A percentile compares a stretch with the other conserved stretches of the same genome.
Evolutionary conservation across 1,284 basidiomycete genomes (phyloP).

Genomic region (Trametes versicolor): DNA sequence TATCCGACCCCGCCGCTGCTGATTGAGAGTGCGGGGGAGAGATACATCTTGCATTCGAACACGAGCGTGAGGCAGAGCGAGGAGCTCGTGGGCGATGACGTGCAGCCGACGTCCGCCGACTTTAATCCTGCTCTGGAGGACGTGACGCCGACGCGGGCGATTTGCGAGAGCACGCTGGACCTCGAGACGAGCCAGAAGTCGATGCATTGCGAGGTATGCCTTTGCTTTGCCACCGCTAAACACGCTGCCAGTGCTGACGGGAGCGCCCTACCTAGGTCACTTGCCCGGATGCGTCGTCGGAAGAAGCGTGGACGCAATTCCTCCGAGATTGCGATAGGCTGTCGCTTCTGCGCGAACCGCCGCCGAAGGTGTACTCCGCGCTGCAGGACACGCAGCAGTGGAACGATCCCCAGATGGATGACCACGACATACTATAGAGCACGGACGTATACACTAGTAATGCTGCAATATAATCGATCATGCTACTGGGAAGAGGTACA

Average conservation of each 20-base stretch:
- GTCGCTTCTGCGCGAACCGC: slow-evolving; percentile 43
- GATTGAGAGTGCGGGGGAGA: slow-evolving; percentile 50
- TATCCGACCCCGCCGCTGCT: slow-evolving; percentile 64
- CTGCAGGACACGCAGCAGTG: not conserved
- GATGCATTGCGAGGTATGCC: slow-evolving; percentile 62
- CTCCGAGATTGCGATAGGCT: slow-evolving; percentile 61
- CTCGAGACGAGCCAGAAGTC: slow-evolving; percentile 63
- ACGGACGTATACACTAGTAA: slow-evolving; percentile 25
- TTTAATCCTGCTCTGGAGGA: slow-evolving; percentile 1
- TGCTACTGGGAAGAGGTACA: slow-evolving; percentile 24
- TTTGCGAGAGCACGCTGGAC: slow-evolving; percentile 53
- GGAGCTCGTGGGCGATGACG: slow-evolving; percentile 40
- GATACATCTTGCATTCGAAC: slow-evolving; percentile 61
- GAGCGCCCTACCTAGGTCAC: slow-evolving; percentile 51
- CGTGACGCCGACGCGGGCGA: slow-evolving; percentile 17
- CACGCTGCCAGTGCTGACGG: slow-evolving; percentile 6
- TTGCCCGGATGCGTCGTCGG: slow-evolving; percentile 51
- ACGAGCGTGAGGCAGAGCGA: slow-evolving; percentile 59
- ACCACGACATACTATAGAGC: slow-evolving; percentile 17
- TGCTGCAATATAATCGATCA: slow-evolving; percentile 26
- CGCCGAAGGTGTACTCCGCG: slow-evolving; percentile 10
- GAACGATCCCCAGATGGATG: not conserved
- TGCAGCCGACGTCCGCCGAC: slow-evolving; percentile 1
- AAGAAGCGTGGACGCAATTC: slow-evolving; percentile 61
- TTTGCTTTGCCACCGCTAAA: too few relatives aligned